Percentiles rank a stretch among this genome's conserved stretches.
phyloP scores from a whole-genome alignment of 2,329 filamentous ascomycete species.

The Diaporthe helianthi region DNA sequence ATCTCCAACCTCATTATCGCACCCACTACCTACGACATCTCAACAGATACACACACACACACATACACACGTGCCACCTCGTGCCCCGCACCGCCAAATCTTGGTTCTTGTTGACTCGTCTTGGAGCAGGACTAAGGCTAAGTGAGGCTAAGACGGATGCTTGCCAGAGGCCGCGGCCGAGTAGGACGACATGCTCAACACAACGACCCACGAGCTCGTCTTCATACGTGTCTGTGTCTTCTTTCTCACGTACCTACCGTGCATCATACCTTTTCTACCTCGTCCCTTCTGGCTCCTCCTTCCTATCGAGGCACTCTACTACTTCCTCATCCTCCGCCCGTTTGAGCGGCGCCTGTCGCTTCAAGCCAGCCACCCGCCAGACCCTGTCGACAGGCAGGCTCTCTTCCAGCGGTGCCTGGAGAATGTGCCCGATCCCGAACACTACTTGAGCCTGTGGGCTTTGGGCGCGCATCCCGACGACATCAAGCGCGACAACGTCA shows the following conservation, averaged over 20 bases:
- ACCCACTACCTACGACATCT: too few species aligned
- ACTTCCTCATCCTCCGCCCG: conserved; percentile 51
- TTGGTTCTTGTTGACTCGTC: too few species aligned
- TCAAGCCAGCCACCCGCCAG: conserved; percentile 50
- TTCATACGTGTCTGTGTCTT: conserved; percentile 55
- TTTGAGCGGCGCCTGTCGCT: conserved; percentile 48
- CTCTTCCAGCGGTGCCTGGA: conserved; percentile 64
- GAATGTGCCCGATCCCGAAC: conserved; percentile 60
- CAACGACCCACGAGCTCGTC: conserved; percentile 45
- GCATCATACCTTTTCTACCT: conserved; percentile 24
- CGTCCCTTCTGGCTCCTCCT: conserved; percentile 42
- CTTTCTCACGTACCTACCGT: conserved; percentile 35
- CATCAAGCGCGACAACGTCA: conserved; percentile 71
- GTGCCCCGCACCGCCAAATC: too few species aligned
- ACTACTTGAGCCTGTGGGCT: conserved; percentile 71
- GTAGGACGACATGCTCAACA: conserved; percentile 25
- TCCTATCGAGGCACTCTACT: conserved; percentile 51
- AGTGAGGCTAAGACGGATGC: too few species aligned
- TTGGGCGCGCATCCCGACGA: conserved; percentile 63
- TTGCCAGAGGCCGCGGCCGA: too few species aligned
- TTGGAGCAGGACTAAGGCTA: too few species aligned
- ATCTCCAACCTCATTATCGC: too few species aligned
- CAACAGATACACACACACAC: too few species aligned
- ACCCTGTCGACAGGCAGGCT: conserved; percentile 53
- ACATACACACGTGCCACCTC: too few species aligned